Conservation (phyloP, 2,329 filamentous ascomycete species). For the Epichloe bromicola region DNA sequence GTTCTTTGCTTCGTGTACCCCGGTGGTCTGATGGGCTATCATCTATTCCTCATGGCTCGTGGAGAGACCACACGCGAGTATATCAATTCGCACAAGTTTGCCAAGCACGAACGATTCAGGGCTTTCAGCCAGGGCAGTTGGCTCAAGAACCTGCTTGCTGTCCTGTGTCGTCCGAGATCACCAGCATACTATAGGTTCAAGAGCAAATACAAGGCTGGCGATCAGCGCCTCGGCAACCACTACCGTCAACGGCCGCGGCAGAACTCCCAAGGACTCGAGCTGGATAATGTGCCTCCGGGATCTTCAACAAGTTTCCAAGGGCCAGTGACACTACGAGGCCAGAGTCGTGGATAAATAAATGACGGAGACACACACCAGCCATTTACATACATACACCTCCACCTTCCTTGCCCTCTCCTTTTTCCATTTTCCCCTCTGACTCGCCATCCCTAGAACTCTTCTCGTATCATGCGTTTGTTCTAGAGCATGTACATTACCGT, state of each 20-base stretch:
- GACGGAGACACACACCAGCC: not conserved
- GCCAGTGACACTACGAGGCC: slow-evolving; percentile 31
- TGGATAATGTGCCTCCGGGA: slow-evolving; percentile 49
- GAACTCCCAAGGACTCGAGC: slow-evolving; percentile 50
- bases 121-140: slow-evolving; percentile 73
- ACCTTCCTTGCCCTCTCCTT: not conserved
- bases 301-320: slow-evolving; percentile 38
- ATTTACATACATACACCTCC: no score
- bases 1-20: slow-evolving; percentile 68
- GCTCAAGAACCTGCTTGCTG: slow-evolving; percentile 66
- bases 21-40: slow-evolving; percentile 71
- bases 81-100: slow-evolving; percentile 89
- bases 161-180: slow-evolving; percentile 70
- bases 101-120: slow-evolving; percentile 79
- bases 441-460: not conserved
- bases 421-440: not conserved
- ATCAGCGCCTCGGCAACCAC: slow-evolving; percentile 62
- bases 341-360: slow-evolving; percentile 10
- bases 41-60: slow-evolving; percentile 78
- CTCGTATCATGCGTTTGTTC: no score
- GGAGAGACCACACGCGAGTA: slow-evolving; percentile 96
- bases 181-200: slow-evolving; percentile 90
- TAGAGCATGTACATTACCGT: not conserved
- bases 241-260: slow-evolving; percentile 28
- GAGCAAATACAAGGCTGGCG: slow-evolving; percentile 58